phyloP scores from a whole-genome alignment of 73 alveolate genomes.

The Paramecium octaurelia region DNA sequence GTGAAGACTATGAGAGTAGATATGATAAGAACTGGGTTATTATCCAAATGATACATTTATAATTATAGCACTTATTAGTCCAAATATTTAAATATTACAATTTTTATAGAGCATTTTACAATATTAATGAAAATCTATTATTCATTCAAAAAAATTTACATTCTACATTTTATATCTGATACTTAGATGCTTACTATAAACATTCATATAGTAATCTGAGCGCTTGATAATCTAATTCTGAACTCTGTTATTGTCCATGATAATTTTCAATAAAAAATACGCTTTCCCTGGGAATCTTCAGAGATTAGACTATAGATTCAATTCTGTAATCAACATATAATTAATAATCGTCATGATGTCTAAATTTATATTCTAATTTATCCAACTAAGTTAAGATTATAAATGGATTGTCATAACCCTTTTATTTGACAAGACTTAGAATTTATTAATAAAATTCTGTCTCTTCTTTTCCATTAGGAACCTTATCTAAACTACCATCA shows the following conservation, averaged over 20 bases:
- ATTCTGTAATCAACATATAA: conserved; percentile 35
- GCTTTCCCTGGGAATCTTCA: conserved; percentile 29
- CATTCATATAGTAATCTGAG: conserved; percentile 45
- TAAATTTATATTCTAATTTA: conserved; percentile 47
- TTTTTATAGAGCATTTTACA: background rate
- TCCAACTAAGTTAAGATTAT: conserved; percentile 50
- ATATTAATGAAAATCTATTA: background rate
- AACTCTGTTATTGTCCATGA: background rate
- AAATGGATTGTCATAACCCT: conserved; percentile 47
- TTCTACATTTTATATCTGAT: background rate
- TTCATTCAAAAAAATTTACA: conserved; percentile 8
- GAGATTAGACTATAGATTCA: conserved; percentile 9
- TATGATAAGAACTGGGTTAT: background rate
- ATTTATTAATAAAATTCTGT: conserved; percentile 36
- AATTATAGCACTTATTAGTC: background rate
- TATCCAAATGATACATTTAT: background rate
- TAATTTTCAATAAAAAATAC: conserved; percentile 56
- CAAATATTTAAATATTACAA: background rate
- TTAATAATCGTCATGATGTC: conserved; percentile 7
- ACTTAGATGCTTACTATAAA: conserved; percentile 7
- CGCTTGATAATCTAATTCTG: conserved; percentile 36
- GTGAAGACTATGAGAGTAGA: background rate
- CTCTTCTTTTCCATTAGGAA: conserved; percentile 63
- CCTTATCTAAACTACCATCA: conserved; percentile 62
- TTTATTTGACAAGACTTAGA: background rate